phyloP scores from a whole-genome alignment of 2,329 filamentous ascomycete genomes.

The Colletotrichum simmondsii region DNA sequence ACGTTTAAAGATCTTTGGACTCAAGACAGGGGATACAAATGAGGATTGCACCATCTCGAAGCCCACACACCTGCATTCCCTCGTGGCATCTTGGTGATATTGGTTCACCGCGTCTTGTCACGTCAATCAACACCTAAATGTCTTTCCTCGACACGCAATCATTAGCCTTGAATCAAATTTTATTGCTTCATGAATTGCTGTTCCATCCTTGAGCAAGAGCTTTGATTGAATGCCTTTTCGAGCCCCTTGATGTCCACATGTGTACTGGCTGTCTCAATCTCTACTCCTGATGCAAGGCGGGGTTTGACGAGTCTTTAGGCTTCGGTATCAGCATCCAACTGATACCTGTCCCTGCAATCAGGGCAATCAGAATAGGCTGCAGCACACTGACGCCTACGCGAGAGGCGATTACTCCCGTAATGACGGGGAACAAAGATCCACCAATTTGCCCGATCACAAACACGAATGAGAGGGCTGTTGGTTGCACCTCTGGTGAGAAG shows the following conservation, averaged over 20 bases:
- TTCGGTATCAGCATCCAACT: conserved; percentile 58
- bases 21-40: no score
- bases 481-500: conserved; percentile 51
- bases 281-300: conserved; percentile 48
- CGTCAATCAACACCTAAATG: no score
- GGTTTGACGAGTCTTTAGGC: conserved; percentile 45
- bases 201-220: background rate
- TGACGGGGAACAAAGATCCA: conserved; percentile 64
- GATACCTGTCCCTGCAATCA: conserved; percentile 57
- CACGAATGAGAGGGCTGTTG: conserved; percentile 57
- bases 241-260: background rate
- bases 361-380: conserved; percentile 61
- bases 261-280: background rate
- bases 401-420: conserved; percentile 63
- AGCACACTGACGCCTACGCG: conserved; percentile 57
- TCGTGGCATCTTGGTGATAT: no score
- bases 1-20: no score
- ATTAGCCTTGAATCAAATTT: no score
- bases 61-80: no score
- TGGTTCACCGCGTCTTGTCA: no score
- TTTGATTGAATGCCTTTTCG: background rate
- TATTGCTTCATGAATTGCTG: no score
- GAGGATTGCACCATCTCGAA: no score
- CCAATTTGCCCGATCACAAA: conserved; percentile 68
- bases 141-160: no score